Evolutionary conservation across 805 yeast genomes (phyloP).

Genomic region (Deakozyma indianensis): DNA sequence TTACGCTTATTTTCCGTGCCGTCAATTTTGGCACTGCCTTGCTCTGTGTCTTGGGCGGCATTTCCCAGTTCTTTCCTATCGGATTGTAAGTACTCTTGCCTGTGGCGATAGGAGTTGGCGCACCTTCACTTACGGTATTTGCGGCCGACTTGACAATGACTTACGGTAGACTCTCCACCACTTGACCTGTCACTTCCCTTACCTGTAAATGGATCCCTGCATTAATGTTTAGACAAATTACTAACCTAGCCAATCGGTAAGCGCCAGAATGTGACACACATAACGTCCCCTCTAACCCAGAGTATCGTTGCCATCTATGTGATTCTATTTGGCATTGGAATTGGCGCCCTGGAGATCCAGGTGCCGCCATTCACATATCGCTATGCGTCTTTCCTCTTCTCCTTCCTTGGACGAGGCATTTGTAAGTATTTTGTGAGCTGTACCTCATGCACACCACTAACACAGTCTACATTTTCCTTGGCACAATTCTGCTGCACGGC

Average conservation of each 20-base stretch:
- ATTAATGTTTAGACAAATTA: no score
- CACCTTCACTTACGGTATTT: neutral
- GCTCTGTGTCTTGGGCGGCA: constrained; percentile 16
- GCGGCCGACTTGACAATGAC: no score
- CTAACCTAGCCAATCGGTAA: constrained; percentile 11
- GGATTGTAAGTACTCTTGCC: constrained; percentile 11
- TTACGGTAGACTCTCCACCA: no score
- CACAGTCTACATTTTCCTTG: constrained; percentile 36
- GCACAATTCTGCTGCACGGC: constrained; percentile 34
- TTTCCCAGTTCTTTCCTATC: constrained; percentile 19
- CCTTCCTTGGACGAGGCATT: constrained; percentile 61
- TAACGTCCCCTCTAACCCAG: constrained; percentile 11
- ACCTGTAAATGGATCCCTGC: no score
- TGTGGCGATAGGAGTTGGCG: neutral
- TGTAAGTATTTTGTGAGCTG: constrained; percentile 25
- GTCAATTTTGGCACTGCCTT: constrained; percentile 20
- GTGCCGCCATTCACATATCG: constrained; percentile 35
- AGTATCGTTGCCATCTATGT: constrained; percentile 18
- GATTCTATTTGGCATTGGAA: constrained; percentile 18
- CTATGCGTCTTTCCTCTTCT: constrained; percentile 40
- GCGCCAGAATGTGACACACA: no score
- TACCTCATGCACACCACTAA: neutral
- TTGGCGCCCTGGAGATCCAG: constrained; percentile 27
- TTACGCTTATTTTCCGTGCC: constrained; percentile 18
- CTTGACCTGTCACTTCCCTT: no score